Base-by-base conservation (phyloP, 371 early-diverging fungal genomes). In the Caulochytrium protostelioides region DNA sequence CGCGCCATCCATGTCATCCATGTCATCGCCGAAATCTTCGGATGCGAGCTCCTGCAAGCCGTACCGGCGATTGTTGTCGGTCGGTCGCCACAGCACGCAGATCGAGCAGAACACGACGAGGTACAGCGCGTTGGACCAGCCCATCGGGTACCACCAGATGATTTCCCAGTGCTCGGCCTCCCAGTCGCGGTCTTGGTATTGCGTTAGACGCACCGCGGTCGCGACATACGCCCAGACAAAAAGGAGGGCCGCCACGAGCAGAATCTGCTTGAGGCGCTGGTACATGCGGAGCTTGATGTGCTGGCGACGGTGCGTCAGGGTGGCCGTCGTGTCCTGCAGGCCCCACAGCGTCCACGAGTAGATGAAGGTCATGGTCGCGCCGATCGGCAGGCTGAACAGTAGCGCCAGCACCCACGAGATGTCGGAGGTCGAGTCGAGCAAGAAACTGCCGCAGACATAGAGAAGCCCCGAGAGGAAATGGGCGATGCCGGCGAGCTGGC, bases 381-480 rank as follows among this genome's bases (percentile, higher is more conserved):
- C 70, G 16, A 91, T 55, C 0, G 95, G 95, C 15, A 94, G 63
- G 12, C 81, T 73, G 14, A 81, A 78, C 28, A 86, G 40, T 20
- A 94, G 44, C 9, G 82, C 72, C 14, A 78, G 47, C 35, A 68
- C 59, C 5, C 68, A 65, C 8, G 70, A 70, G 26, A 74, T 64
- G 29, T 83, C 79, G n/a, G n/a, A n/a, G n/a, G n/a, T n/a, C 0
- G 76, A 72, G 4, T 72, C 62, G 14, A 77, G 56, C 6, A 83
- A 49, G 65, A 83, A 65, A 5, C 80, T 66, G 23, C 82, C 83
- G 17, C 76, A 57, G 1, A 79, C 75, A 46, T 90, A 92, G 21
- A 87, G 49, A 6, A 81, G 75, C 20, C 86, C 87, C 47, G 76
- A 83, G 16, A 76, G 50, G 47, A 94, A 89, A 46, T 94, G 91